Conservation (phyloP, 148 eudicot species). For the Fagopyrum homotropicum region DNA sequence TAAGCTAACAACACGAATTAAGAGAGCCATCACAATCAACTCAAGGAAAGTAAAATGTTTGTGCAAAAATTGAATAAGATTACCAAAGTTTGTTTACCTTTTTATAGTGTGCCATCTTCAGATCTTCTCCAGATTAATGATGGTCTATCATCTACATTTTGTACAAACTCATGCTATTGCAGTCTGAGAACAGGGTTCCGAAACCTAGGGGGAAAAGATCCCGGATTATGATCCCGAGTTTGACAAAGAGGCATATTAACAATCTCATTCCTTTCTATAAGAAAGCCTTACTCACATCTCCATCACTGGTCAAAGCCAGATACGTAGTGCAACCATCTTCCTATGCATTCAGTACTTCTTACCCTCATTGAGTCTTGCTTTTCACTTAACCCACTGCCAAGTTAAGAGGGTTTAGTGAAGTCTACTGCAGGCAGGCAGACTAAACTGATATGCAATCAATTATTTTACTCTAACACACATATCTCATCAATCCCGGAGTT, state of each 20-base stretch:
- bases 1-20: neutral
- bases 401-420: neutral
- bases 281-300: too few species aligned
- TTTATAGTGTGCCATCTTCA: neutral
- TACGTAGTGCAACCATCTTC: neutral
- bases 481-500: conserved; percentile 21
- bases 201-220: neutral
- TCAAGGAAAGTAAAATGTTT: neutral
- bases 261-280: too few species aligned
- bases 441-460: neutral
- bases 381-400: neutral
- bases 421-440: neutral
- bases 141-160: neutral
- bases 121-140: neutral
- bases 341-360: neutral
- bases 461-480: neutral
- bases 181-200: neutral
- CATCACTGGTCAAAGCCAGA: too few species aligned
- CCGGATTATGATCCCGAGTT: neutral
- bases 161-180: neutral
- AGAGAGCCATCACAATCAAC: neutral
- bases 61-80: neutral
- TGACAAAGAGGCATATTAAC: neutral
- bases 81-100: neutral
- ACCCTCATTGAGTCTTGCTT: neutral